Evolutionary conservation across 257 asterid species (phyloP), one percentile per base, ranked within the genome.

Genomic region (Orobanche coerulescens): DNA sequence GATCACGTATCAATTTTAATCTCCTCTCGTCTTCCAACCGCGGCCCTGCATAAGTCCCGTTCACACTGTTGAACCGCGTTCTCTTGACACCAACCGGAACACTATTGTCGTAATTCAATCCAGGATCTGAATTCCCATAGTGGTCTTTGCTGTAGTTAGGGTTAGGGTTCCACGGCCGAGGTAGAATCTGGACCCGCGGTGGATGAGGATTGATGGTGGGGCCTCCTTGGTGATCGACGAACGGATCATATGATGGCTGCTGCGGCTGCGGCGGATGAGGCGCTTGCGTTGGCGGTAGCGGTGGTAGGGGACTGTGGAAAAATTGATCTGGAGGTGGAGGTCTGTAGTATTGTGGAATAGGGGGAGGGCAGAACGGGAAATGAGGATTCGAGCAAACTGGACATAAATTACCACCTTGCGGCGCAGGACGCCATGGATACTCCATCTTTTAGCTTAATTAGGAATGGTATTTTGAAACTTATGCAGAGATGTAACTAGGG

Each of bases 1-100:
- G 96, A 65, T 92, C 95, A 6, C 84, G 87, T 62, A 88, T 88
- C 75, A 92, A 67, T 68, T 73, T 75, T 73, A 92, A 75, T 70
- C 97, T 76, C 72, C 97, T 82, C 71, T 82, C 85, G 22, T 82
- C 85, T 7, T 88, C 97, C 10, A 75, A 58, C 6, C 49, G 22
- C 12, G 66, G 33, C 55, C 47, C 64, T 25, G 11, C 67, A 14
- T 5, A 42, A 15, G 28, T 57, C 26, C 69, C 75, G 20, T 64
- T 53, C 62, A 34, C 18, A 50, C 56, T 76, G 67, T 84, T 80
- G 43, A 74, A 43, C 46, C 94, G 81, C 82, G 75, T 74, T 68
- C 88, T 79, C 77, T 92, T 92, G 5, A 63, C 81, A 40, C 94
- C 94, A 65, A 71, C 60, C 56, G 63, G 79, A 56, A 58, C 61